Conservation (phyloP, 2,329 filamentous ascomycete species). For the Talaromyces sp. region DNA sequence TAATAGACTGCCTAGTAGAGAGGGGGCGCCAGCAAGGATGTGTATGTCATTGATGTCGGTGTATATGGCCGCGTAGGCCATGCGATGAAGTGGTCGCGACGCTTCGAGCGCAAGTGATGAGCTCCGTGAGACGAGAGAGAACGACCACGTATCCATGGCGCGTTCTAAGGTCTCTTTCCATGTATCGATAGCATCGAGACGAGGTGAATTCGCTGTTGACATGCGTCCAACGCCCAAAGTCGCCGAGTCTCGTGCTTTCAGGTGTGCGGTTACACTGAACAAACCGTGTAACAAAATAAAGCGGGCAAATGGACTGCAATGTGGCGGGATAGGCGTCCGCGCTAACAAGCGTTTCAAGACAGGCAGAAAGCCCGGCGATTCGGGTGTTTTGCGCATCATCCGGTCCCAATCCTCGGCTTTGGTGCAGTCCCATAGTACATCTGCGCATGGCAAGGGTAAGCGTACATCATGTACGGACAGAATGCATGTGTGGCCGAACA, state of each 20-base stretch:
- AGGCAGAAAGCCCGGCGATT: conserved; percentile 25
- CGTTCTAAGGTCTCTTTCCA: conserved; percentile 28
- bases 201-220: conserved; percentile 14
- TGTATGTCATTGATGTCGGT: conserved; percentile 30
- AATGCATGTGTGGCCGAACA: conserved; percentile 28
- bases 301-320: conserved; percentile 25
- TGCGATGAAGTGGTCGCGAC: conserved; percentile 24
- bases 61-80: conserved; percentile 28
- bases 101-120: conserved; percentile 27
- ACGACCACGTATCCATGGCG: conserved; percentile 30
- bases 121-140: conserved; percentile 25
- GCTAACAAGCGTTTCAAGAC: conserved; percentile 24
- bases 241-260: conserved; percentile 25
- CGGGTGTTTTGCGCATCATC: conserved; percentile 20
- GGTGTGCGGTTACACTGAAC: conserved; percentile 27
- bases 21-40: conserved; percentile 26
- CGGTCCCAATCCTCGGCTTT: conserved; percentile 24
- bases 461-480: conserved; percentile 28
- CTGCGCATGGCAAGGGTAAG: conserved; percentile 27
- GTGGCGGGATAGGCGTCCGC: conserved; percentile 23
- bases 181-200: conserved; percentile 20
- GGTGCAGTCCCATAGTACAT: conserved; percentile 25
- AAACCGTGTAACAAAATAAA: conserved; percentile 27
- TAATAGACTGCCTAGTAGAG: conserved; percentile 22
- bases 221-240: conserved; percentile 23